Conservation (phyloP, 768 basidiomycete species). For the Cantharellus anzutake region DNA sequence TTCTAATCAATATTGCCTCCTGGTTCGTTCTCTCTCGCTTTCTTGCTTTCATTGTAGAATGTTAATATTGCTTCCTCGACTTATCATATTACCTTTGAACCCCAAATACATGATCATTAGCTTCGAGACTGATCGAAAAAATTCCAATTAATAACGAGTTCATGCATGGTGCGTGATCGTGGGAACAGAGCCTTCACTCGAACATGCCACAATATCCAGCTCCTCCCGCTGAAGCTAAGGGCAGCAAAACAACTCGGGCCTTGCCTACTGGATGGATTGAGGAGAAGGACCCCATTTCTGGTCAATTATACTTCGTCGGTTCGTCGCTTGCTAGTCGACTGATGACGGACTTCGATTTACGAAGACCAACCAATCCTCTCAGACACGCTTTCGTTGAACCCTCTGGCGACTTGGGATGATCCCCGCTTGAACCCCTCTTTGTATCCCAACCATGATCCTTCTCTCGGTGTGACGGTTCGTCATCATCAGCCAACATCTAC, state of each 20-base stretch:
- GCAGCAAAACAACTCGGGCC: neutral
- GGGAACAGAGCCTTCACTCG: no score
- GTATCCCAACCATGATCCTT: neutral
- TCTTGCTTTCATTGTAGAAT: no score
- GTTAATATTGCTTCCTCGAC: no score
- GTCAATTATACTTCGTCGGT: neutral
- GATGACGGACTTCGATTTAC: neutral
- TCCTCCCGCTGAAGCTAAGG: no score
- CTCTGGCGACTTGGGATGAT: neutral
- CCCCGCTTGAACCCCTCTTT: neutral
- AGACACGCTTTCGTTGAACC: neutral
- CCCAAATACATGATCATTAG: no score
- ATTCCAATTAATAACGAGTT: no score
- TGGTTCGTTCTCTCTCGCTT: no score
- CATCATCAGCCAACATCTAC: neutral
- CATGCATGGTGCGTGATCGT: no score
- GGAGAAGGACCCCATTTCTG: neutral
- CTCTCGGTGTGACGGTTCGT: neutral
- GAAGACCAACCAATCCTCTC: neutral
- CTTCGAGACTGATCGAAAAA: no score
- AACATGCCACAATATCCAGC: no score
- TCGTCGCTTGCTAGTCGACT: neutral
- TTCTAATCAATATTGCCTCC: no score
- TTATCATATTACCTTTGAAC: no score
- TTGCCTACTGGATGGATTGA: neutral